Evolutionary conservation across 148 eudicot genomes (phyloP).

Genomic region (Camellia granthamiana): DNA sequence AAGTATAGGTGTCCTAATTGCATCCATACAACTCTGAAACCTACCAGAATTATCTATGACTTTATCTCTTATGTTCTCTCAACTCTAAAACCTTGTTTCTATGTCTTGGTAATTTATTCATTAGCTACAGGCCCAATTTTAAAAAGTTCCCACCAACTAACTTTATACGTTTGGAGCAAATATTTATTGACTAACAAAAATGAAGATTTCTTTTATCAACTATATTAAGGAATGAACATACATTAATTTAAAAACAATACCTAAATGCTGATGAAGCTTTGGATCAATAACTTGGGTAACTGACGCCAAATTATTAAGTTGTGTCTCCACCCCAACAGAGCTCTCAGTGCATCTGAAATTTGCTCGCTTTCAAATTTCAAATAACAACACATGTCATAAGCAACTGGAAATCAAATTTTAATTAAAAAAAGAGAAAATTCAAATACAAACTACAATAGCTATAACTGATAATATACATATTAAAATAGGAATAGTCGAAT

Average conservation of each 20-base stretch:
- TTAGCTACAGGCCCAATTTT: neutral
- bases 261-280: conserved; percentile 90
- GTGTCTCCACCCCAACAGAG: conserved; percentile 85
- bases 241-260: conserved; percentile 31
- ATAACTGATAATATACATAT: neutral
- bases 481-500: too few species aligned
- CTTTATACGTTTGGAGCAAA: neutral
- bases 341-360: conserved; percentile 83
- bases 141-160: neutral
- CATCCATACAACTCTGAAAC: neutral
- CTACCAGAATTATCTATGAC: neutral
- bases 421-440: neutral
- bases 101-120: neutral
- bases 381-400: conserved; percentile 30
- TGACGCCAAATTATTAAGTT: conserved; percentile 68
- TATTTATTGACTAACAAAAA: neutral
- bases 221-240: neutral
- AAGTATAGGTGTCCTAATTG: neutral
- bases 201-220: neutral
- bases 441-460: neutral
- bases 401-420: neutral
- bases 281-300: conserved; percentile 86
- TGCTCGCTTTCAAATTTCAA: conserved; percentile 65
- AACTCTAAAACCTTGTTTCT: neutral
- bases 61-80: neutral